Base-by-base conservation (phyloP, 768 basidiomycete genomes). In the Gloeophyllum trabeum region DNA sequence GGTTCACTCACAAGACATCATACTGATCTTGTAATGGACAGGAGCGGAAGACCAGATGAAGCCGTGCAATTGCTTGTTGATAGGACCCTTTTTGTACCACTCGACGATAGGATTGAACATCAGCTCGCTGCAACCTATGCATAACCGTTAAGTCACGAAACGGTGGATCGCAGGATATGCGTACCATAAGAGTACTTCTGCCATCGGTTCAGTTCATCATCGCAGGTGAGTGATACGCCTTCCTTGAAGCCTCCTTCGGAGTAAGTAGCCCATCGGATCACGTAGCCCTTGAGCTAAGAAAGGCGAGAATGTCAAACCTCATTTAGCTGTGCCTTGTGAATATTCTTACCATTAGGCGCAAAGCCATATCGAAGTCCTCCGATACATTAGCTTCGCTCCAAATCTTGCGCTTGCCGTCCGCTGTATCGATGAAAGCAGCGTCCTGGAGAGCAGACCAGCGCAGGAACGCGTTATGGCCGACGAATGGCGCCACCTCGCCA, bases 171-270 rank as follows among this genome's bases (percentile, higher is more conserved):
- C 38, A 44, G 4, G 1, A 40, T 5, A 51, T 59, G 43, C 54
- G 40, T 53, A 73, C 81, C 84, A 60, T 84, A 86, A 0, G 81
- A 67, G 46, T 87, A 88, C 55, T 92, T 94, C 47, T 92, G 87
- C 91, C 91, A 94, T 2, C 91, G 61, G 51, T 92, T 92, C 6
- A 94, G 64, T 57, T 94, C 91, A 52, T 94, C 91, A 40, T 91
- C 88, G 42, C 79, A 79, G 0, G 91, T 92, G 13, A 94, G 65
- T 0, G 83, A 86, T 16, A 94, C 90, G 47, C 91, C 91, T 54
- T 94, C 91, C 63, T 90, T 85, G 67, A 92, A 93, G 2, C 76
- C 83, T 38, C 87, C 79, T 18, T 83, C 71, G 1, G 78, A 81
- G 58, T 93, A 93, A 0, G 84, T 86, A 22, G 88, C 81, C 89